These are phyloP conservation scores for Piper longum DNA, from an alignment of 164 flowering plant species.

Conservation along the genomic window DNA sequence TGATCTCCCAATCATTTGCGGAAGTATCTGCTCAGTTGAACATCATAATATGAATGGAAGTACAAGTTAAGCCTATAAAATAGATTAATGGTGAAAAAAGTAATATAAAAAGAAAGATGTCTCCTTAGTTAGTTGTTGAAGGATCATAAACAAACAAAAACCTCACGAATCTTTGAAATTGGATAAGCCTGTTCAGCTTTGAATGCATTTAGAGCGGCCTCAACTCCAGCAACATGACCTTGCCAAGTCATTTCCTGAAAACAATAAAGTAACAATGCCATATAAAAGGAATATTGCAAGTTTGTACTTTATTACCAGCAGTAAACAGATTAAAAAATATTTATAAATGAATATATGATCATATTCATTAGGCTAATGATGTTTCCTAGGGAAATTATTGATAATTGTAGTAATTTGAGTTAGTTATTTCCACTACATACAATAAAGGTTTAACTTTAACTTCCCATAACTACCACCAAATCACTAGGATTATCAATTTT, in stretches of 20 bases:
- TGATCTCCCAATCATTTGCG: constrained; percentile 45
- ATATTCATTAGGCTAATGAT: no score
- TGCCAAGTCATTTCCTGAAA: constrained; percentile 78
- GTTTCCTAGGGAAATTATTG: no score
- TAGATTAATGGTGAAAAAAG: neutral
- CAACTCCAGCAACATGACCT: constrained; percentile 81
- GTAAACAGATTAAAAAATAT: no score
- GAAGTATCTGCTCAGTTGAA: constrained; percentile 41
- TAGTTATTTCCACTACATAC: no score
- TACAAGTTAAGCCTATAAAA: neutral
- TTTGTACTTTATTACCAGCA: no score
- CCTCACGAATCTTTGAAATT: constrained; percentile 45
- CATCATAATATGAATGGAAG: constrained; percentile 2
- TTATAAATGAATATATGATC: no score
- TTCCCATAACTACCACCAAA: no score
- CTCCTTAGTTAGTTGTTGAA: neutral
- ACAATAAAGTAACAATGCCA: neutral
- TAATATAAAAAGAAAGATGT: neutral
- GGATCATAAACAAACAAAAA: constrained; percentile 6
- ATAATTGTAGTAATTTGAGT: no score
- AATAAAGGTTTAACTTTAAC: no score
- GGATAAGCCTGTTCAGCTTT: constrained; percentile 79
- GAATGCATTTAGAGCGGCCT: constrained; percentile 59
- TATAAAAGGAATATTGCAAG: no score
- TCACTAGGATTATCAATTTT: no score